phyloP scores from a whole-genome alignment of 306 rosid species.

The Acacia acuminata region DNA sequence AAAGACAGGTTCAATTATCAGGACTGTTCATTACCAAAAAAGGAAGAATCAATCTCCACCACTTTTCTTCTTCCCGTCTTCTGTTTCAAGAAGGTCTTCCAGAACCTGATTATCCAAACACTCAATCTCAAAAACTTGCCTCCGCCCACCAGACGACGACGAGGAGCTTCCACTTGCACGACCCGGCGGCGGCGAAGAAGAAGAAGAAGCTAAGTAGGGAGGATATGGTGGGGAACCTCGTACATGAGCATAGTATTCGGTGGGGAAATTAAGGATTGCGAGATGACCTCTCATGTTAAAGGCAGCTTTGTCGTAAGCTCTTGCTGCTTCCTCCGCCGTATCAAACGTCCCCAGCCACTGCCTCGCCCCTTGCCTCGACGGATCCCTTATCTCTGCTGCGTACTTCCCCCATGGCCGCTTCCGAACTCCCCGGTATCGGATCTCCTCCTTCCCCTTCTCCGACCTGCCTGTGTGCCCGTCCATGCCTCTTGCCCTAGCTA shows the following conservation, averaged over 20 bases:
- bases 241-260: constrained; percentile 62
- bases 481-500: constrained; percentile 22
- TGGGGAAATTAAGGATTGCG: constrained; percentile 74
- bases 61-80: constrained; percentile 48
- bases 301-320: constrained; percentile 82
- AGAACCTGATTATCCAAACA: constrained; percentile 67
- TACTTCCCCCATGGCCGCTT: constrained; percentile 87
- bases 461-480: constrained; percentile 46
- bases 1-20: constrained; percentile 3
- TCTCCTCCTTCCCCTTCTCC: constrained; percentile 51
- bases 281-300: constrained; percentile 73
- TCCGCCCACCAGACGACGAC: constrained; percentile 13
- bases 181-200: neutral
- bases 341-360: constrained; percentile 79
- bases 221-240: constrained; percentile 69
- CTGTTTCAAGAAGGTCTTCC: constrained; percentile 77
- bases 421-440: constrained; percentile 63
- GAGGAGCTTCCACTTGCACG: constrained; percentile 35
- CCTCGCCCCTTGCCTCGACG: constrained; percentile 69
- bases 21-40: neutral
- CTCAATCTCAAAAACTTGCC: constrained; percentile 67
- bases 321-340: constrained; percentile 80
- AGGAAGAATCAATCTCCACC: neutral
- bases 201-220: constrained; percentile 44
- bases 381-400: constrained; percentile 81